Percentiles rank a stretch among this genome's conserved stretches.
Conservation (phyloP, 2,329 filamentous ascomycete genomes). For the Trichoderma atrobrunneum region DNA sequence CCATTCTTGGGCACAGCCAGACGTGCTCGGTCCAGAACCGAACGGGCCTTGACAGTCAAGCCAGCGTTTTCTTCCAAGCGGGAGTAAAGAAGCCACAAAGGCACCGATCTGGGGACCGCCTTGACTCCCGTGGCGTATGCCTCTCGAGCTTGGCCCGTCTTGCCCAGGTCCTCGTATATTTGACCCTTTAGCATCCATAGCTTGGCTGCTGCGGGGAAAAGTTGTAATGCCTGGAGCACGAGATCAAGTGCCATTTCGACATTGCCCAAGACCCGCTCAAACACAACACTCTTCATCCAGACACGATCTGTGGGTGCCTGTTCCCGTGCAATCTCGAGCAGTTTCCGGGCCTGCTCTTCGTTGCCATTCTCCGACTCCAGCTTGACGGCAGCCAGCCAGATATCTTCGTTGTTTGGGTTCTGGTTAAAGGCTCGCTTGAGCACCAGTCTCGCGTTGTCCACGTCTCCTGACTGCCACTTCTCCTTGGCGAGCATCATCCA, state of each 20-base stretch:
- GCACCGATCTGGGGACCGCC: slow-evolving; percentile 77
- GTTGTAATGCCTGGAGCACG: slow-evolving; percentile 78
- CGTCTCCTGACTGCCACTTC: slow-evolving; percentile 84
- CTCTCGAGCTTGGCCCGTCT: slow-evolving; percentile 80
- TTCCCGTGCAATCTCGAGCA: slow-evolving; percentile 78
- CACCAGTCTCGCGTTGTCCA: slow-evolving; percentile 81
- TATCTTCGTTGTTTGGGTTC: slow-evolving; percentile 95
- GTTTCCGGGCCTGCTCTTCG: slow-evolving; percentile 74
- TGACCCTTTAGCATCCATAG: slow-evolving; percentile 99
- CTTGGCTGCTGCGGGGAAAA: slow-evolving; percentile 83
- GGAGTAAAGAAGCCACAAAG: slow-evolving; percentile 85
- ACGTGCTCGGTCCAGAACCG: slow-evolving; percentile 86
- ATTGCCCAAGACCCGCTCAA: slow-evolving; percentile 82
- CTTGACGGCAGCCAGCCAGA: slow-evolving; percentile 95
- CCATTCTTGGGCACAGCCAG: slow-evolving; percentile 82
- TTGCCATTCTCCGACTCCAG: slow-evolving; percentile 88
- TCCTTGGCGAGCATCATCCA: slow-evolving; percentile 97
- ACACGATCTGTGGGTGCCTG: slow-evolving; percentile 94
- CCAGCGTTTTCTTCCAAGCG: slow-evolving; percentile 84
- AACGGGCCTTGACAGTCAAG: slow-evolving; percentile 85
- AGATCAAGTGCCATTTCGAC: slow-evolving; percentile 80
- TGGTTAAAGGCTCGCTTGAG: slow-evolving; percentile 89
- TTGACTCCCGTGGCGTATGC: slow-evolving; percentile 87
- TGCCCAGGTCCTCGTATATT: slow-evolving; percentile 83
- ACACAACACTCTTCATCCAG: slow-evolving; percentile 94